Conservation (phyloP, 2,329 filamentous ascomycete genomes). For the Verticillium zaregamsianum region DNA sequence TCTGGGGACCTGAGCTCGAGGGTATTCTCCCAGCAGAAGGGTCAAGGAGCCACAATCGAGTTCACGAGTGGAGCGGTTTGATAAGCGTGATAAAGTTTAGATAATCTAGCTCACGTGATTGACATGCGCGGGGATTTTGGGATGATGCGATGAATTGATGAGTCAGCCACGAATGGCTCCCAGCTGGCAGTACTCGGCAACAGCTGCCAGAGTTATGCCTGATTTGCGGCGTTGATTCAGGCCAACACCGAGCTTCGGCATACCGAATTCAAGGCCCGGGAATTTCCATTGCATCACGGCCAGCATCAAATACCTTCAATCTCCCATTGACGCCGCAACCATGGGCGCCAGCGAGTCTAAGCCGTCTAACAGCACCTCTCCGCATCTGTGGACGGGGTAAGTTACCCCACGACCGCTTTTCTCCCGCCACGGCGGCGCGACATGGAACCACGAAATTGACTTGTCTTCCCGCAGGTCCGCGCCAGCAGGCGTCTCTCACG, state of each 20-base stretch:
- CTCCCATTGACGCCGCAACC: slow-evolving; percentile 26
- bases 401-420: slow-evolving; percentile 19
- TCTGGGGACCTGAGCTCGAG: background rate
- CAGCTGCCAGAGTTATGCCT: background rate
- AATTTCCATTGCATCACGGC: slow-evolving; percentile 15
- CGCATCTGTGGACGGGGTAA: slow-evolving; percentile 53
- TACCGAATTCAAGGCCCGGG: slow-evolving; percentile 11
- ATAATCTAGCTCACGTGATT: background rate
- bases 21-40: too few relatives aligned
- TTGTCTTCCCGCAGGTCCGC: slow-evolving; percentile 26
- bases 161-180: background rate
- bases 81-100: background rate
- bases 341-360: slow-evolving; percentile 58
- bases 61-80: background rate
- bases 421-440: slow-evolving; percentile 5
- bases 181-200: background rate
- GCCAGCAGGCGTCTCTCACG: slow-evolving; percentile 64
- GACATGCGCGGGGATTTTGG: background rate
- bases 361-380: slow-evolving; percentile 35
- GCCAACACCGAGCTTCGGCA: slow-evolving; percentile 12
- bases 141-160: background rate
- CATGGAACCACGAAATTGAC: slow-evolving; percentile 12
- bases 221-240: background rate
- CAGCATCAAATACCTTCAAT: slow-evolving; percentile 9
- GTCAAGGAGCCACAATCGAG: background rate